Base-by-base conservation (phyloP, 345 rosid species). In the Heritiera littoralis region DNA sequence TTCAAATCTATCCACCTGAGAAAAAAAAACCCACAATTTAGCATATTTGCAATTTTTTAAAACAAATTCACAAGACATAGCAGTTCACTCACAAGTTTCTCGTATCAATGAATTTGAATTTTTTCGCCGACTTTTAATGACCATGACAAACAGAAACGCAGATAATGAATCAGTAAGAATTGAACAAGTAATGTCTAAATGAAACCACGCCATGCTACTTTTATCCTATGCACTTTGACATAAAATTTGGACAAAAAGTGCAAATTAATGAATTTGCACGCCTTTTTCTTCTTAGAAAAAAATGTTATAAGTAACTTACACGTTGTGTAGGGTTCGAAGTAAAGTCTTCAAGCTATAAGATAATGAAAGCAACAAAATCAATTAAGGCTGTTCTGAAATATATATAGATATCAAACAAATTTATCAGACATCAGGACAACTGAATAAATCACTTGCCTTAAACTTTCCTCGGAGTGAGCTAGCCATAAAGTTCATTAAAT, bases 1-100 rank as follows among this genome's bases (percentile, higher is more conserved):
- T 83, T 85, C 81, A 91, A 81, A 81, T 87, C 72, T 48, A 86
- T 74, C 94, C 94, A 91, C 85, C 92, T 91, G 80, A 40, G 43
- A 38, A 84, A 61, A 77, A 20, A 32, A 65, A 6, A 80, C 58
- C 78, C 60, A 71, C 35, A 35, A 28, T 77, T 73, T 32, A 67
- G 66, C 60, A 81, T 7, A 38, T 5, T 76, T 54, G 66, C 58
- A 72, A 72, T 48, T 64, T 9, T 43, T 65, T 10, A 69, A 1
- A 14, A 9, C 5, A 69, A 55, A 58, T 46, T 63, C 6, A 32
- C 38, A 48, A 64, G 71, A 60, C 30, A 52, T 56, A 59, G 63
- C 13, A 76, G 65, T 66, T 74, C 56, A 88, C 94, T 88, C 63
- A 90, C 94, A 82, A 64, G 83, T 61, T 89, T 80, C 85, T 82